Percentiles rank a stretch among this genome's conserved stretches.
phyloP scores from a whole-genome alignment of 148 eudicot genomes.

The Heliosperma pusillum region DNA sequence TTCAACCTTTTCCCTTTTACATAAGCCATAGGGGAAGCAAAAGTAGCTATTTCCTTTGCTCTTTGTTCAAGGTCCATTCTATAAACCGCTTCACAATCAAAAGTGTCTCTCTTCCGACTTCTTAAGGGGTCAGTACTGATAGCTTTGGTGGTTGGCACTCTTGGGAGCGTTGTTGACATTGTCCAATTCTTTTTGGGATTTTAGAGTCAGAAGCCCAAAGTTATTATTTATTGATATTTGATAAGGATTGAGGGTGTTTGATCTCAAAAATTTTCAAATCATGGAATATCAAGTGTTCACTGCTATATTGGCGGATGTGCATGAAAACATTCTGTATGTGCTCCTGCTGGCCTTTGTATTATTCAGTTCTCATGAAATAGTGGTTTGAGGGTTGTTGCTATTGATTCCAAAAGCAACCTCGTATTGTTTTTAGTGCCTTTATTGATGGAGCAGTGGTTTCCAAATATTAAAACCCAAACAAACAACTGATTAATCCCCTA shows the following conservation, averaged over 20 bases:
- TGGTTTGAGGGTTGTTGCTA: background rate
- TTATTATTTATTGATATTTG: too few species aligned
- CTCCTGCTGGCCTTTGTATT: background rate
- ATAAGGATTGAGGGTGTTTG: background rate
- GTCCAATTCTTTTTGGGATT: background rate
- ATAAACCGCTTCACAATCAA: background rate
- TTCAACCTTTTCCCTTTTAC: background rate
- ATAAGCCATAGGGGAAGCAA: background rate
- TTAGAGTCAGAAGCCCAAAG: background rate
- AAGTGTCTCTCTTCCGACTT: background rate
- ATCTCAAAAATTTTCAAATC: background rate
- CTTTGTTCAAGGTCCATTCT: background rate
- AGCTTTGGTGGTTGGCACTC: background rate
- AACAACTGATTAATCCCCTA: too few species aligned
- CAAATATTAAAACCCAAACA: too few species aligned
- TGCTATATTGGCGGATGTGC: background rate
- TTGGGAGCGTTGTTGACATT: background rate
- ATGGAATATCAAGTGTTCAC: background rate
- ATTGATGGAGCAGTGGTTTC: too few species aligned
- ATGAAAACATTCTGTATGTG: background rate
- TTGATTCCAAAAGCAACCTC: too few species aligned
- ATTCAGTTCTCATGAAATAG: background rate
- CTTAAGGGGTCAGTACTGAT: background rate
- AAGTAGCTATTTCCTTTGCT: background rate
- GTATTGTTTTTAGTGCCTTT: too few species aligned